Evolutionary conservation across 208 protist genomes (phyloP).

Genomic region (Acanthamoeba healyi): DNA sequence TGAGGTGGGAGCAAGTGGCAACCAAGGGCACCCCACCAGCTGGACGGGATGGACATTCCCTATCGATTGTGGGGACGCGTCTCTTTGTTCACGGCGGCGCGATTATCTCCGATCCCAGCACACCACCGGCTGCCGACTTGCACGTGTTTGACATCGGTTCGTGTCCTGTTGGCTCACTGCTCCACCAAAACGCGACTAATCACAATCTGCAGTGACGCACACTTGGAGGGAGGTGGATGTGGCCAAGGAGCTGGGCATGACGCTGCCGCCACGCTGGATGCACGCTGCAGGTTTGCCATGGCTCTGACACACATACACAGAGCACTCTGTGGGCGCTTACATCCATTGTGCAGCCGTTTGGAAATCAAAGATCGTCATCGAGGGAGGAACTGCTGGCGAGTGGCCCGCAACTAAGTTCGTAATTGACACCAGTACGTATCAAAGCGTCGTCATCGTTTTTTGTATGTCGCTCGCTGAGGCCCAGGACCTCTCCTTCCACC

Average conservation of each 20-base stretch:
- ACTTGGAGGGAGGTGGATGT: not conserved
- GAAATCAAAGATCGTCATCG: no score
- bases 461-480: no score
- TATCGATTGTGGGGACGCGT: not conserved
- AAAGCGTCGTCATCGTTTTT: no score
- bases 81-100: not conserved
- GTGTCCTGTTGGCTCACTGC: not conserved
- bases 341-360: no score
- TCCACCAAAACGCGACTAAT: not conserved
- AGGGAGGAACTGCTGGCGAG: no score
- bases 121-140: not conserved
- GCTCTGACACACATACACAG: no score
- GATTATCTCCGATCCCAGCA: not conserved
- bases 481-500: no score
- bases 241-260: not conserved
- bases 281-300: no score
- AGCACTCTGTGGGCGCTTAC: no score
- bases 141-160: not conserved
- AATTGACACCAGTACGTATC: no score
- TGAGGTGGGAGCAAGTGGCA: constrained; percentile 1
- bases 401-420: no score
- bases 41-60: not conserved
- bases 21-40: not conserved
- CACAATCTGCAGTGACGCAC: not conserved
- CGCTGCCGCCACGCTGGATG: not conserved